These are phyloP conservation scores for Oryza brachyantha DNA, from an alignment of 176 grass and related monocot species.

Conservation along the genomic window DNA sequence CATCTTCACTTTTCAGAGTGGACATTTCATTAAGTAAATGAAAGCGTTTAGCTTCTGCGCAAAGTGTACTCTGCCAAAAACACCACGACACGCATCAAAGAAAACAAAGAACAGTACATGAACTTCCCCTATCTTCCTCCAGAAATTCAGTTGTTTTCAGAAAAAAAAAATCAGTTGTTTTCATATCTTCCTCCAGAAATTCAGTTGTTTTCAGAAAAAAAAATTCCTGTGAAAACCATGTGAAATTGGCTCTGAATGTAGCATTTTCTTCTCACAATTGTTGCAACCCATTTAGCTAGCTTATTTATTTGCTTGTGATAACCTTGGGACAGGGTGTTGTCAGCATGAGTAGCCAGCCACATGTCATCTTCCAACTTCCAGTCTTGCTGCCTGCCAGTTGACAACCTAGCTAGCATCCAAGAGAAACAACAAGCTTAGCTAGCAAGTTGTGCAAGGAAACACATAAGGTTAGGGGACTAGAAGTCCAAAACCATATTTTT, in stretches of 20 bases:
- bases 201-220: neutral
- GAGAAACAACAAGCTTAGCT: conserved; percentile 28
- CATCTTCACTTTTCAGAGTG: too few relatives aligned
- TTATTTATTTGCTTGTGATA: neutral
- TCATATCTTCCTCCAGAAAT: neutral
- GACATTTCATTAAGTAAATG: too few relatives aligned
- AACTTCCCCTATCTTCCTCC: too few relatives aligned
- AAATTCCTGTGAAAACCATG: neutral
- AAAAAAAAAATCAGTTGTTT: too few relatives aligned
- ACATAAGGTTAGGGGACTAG: neutral
- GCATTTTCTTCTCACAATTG: conserved; percentile 22
- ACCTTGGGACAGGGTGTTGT: conserved; percentile 16
- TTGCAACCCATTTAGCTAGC: neutral
- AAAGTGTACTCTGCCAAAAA: too few relatives aligned
- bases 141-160: neutral
- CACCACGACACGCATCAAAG: too few relatives aligned
- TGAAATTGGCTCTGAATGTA: neutral
- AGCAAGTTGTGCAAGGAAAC: conserved; percentile 26
- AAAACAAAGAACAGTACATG: too few relatives aligned
- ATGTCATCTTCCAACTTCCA: conserved; percentile 29
- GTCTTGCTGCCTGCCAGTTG: conserved; percentile 21
- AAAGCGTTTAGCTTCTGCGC: too few relatives aligned
- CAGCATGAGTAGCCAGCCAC: conserved; percentile 17
- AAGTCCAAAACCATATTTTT: neutral
- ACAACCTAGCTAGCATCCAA: conserved; percentile 38